Conservation (phyloP, 202 grass and related monocot species). For the Brachypodium distachyon region DNA sequence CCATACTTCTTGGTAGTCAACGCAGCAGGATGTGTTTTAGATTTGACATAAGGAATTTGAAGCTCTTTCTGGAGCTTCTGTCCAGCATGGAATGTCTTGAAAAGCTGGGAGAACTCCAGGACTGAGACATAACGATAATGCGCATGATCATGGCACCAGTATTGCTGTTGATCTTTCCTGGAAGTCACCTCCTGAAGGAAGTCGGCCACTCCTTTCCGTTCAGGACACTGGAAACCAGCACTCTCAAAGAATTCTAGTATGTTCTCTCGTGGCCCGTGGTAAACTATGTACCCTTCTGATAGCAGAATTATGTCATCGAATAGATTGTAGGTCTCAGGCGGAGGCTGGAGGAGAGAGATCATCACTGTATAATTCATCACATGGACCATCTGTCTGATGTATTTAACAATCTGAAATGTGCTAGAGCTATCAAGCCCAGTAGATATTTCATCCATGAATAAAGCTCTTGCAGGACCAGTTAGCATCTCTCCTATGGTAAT, state of each 20-base stretch:
- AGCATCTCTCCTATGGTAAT: conserved; percentile 56
- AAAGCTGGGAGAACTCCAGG: conserved; percentile 30
- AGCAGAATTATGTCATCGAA: conserved; percentile 67
- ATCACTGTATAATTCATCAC: conserved; percentile 56
- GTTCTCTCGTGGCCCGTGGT: conserved; percentile 54
- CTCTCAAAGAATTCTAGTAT: conserved; percentile 56
- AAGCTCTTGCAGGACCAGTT: conserved; percentile 42
- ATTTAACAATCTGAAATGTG: conserved; percentile 65
- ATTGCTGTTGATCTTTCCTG: conserved; percentile 64
- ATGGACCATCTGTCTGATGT: conserved; percentile 50
- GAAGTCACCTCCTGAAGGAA: conserved; percentile 79
- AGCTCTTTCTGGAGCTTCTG: conserved; percentile 27
- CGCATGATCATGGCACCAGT: conserved; percentile 25
- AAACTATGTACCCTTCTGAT: conserved; percentile 61
- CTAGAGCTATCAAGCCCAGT: conserved; percentile 69
- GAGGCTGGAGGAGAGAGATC: conserved; percentile 57
- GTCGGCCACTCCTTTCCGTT: conserved; percentile 53
- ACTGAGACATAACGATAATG: conserved; percentile 40
- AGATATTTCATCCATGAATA: conserved; percentile 88
- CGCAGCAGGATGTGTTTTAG: conserved; percentile 44
- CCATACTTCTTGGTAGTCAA: conserved; percentile 45
- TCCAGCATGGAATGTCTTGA: conserved; percentile 46
- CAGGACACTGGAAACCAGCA: conserved; percentile 48
- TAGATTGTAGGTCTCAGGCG: conserved; percentile 58
- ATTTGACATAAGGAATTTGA: conserved; percentile 46